These are phyloP conservation scores for Trypanosoma avium DNA, from an alignment of 208 protist genomes.

Conservation along the genomic window DNA sequence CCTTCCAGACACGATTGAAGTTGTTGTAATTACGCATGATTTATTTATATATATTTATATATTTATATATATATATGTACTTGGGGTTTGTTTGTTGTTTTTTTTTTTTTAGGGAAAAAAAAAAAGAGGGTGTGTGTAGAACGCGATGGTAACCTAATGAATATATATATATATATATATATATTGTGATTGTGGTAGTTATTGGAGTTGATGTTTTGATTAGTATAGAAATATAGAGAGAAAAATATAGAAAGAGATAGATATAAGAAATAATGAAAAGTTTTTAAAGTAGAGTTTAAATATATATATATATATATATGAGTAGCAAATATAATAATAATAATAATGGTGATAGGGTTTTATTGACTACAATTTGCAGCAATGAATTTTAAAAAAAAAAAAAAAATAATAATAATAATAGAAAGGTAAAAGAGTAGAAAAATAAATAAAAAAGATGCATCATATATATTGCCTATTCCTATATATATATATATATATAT, in stretches of 20 bases:
- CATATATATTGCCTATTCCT: background rate
- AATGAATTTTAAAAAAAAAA: background rate
- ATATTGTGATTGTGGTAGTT: background rate
- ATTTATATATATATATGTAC: too few relatives aligned
- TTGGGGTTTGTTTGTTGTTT: background rate
- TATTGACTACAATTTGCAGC: background rate
- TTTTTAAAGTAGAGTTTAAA: too few relatives aligned
- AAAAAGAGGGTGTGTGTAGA: background rate
- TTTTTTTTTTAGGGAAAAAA: background rate
- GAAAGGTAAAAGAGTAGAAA: background rate
- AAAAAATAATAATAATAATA: background rate
- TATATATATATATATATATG: background rate
- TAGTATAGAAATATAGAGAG: too few relatives aligned
- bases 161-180: too few relatives aligned
- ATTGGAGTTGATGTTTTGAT: background rate
- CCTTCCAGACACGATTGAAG: slow-evolving; percentile 96
- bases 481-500: slow-evolving; percentile 15
- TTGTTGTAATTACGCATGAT: slow-evolving; percentile 95
- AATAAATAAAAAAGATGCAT: background rate
- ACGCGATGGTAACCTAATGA: slow-evolving; percentile 7
- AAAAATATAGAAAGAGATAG: too few relatives aligned
- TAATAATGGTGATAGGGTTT: background rate
- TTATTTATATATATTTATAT: too few relatives aligned
- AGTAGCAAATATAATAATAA: background rate
- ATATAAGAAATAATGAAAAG: too few relatives aligned